phyloP scores from a whole-genome alignment of 352 stramenopile genomes.

The Pythium pectinolyticum region DNA sequence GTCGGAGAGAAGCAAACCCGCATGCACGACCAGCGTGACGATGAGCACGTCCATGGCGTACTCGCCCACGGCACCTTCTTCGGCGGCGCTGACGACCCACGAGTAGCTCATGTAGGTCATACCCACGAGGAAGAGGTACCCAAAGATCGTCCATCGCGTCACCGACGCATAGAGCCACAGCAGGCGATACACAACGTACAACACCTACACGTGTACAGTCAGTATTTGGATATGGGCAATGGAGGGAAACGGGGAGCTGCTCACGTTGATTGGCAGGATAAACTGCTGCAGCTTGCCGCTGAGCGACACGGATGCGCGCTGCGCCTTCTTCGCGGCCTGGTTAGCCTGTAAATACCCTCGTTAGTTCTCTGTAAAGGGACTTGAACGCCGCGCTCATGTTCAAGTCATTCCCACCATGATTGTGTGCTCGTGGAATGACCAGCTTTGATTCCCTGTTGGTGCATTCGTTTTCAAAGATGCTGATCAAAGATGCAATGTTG shows the following conservation, averaged over 20 bases:
- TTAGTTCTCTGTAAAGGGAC: not conserved
- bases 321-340: conserved; percentile 84
- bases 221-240: no score
- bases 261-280: conserved; percentile 80
- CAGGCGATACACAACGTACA: conserved; percentile 79
- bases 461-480: not conserved
- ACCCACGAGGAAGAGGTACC: conserved; percentile 62
- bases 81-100: conserved; percentile 73
- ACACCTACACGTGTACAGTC: conserved; percentile 27
- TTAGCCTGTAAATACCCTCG: conserved; percentile 51
- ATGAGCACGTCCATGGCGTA: conserved; percentile 84
- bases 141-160: conserved; percentile 66
- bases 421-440: conserved; percentile 1
- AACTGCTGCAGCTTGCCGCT: conserved; percentile 72
- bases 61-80: conserved; percentile 82
- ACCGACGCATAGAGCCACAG: conserved; percentile 70
- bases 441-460: conserved; percentile 6
- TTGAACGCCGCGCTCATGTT: not conserved
- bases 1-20: conserved; percentile 72
- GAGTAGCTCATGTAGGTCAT: conserved; percentile 81
- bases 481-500: not conserved
- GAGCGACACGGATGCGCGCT: conserved; percentile 64
- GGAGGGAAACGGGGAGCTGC: not conserved
- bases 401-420: not conserved
- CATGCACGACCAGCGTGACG: conserved; percentile 79